Base-by-base conservation (phyloP, 2,329 filamentous ascomycete species). In the Aspergillus fumigatus region DNA sequence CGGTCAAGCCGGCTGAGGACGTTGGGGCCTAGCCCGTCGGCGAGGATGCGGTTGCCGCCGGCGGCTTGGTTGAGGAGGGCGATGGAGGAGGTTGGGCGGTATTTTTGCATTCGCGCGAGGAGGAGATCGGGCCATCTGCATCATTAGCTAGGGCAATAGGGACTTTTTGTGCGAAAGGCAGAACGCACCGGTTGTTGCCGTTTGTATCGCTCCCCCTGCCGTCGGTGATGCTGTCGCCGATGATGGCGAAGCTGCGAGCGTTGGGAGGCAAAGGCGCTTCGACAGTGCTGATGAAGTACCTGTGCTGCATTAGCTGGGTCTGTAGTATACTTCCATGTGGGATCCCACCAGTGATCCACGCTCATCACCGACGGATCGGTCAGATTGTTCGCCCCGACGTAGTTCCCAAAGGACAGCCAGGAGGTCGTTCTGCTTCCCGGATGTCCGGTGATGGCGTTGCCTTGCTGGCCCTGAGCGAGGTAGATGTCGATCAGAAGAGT, bases 211-310 rank as follows among this genome's bases (percentile, higher is more conserved):
- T 84, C 47, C 83, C 83, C 26, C 84, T 77, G 10, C 85, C 85
- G 65, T 88, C 85, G 3, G 84, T 87, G 65, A 88, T 86, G 64
- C 81, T 84, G 69, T 91, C 82, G 1, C 84, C 81, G 47, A 91
- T 73, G 48, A 88, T 77, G 11, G 81, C 71, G 41, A 86, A 73
- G 3, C 79, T 75, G 54, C 78, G 67, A 9, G 75, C 65, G 26
- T 76, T 58, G 3, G 61, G 69, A 0, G 81, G 77, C 0, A 78
- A 69, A 72, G 76, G 80, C n/a, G 77, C 83, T 67, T 87, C 83
- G 8, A 88, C 67, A 4, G 78, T 78, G 38, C 79, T 82, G 62
- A 86, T 72, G 60, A 85, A 84, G 70, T 84, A 87, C 83, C 84
- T 79, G 25, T 66, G 10, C 4, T 40, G 17, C 70, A 76, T 53